These are phyloP conservation scores for Nissolia schottii DNA, from an alignment of 306 rosid species.

Conservation along the genomic window DNA sequence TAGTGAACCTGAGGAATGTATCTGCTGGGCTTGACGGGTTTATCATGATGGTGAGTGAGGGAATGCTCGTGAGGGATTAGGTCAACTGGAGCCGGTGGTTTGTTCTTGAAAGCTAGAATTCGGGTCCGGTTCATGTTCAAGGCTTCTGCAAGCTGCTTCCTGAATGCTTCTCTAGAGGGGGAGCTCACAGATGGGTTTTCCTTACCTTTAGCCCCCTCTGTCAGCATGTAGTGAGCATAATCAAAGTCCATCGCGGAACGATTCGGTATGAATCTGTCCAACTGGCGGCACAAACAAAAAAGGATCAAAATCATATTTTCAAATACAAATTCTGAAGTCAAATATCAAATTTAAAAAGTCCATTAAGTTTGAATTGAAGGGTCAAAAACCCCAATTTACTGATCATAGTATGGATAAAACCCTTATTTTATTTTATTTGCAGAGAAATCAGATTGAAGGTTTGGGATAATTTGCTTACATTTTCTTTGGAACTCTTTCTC, in stretches of 20 bases:
- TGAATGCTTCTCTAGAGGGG: slow-evolving; percentile 66
- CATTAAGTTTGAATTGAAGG: too few species aligned
- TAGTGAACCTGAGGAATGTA: slow-evolving; percentile 65
- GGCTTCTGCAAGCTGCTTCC: slow-evolving; percentile 65
- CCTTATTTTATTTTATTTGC: background rate
- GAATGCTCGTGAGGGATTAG: slow-evolving; percentile 41
- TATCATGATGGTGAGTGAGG: slow-evolving; percentile 32
- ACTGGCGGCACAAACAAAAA: slow-evolving; percentile 19
- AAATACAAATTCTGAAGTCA: background rate
- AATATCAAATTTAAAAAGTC: too few species aligned
- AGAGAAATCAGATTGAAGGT: background rate
- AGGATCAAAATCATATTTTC: background rate
- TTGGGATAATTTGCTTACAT: slow-evolving; percentile 17
- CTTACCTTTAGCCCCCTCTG: slow-evolving; percentile 57
- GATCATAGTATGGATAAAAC: background rate
- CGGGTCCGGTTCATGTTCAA: slow-evolving; percentile 78
- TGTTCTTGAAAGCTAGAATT: slow-evolving; percentile 87
- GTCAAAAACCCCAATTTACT: background rate
- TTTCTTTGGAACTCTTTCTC: slow-evolving; percentile 37
- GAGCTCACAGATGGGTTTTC: slow-evolving; percentile 54
- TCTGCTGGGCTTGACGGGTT: slow-evolving; percentile 42
- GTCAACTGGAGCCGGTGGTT: slow-evolving; percentile 68
- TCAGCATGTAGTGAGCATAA: slow-evolving; percentile 56
- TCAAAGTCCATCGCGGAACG: slow-evolving; percentile 61
- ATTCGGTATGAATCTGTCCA: slow-evolving; percentile 66